Evolutionary conservation across 2,329 filamentous ascomycete species (phyloP), one percentile per base, ranked within the genome.

Genomic region (Mycosphaerella sp.): DNA sequence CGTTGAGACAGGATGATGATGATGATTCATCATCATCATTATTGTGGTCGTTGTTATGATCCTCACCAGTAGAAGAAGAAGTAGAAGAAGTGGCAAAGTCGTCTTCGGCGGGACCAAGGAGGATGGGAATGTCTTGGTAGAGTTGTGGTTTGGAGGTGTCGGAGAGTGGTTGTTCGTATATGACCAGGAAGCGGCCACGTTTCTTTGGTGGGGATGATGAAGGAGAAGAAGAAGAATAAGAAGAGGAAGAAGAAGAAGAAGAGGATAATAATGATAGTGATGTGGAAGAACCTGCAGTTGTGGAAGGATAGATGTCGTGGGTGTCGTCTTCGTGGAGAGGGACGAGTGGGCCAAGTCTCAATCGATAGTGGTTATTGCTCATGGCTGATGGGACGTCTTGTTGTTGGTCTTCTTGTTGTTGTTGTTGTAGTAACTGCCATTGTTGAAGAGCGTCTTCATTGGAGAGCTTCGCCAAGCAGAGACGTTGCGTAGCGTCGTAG

Each of bases 151-250:
- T 49, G 13, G 41, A 43, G 27, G n/a, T 35, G 30, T 35, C 40
- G 8, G 41, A 37, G 28, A 46, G 36, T 12, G 39, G 18, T 43
- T 53, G 46, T 25, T 53, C 46, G 41, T 53, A 53, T 4, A 53
- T 28, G 36, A 53, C 45, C 21, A 53, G 9, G 32, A 46, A 50
- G 7, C 28, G 35, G 6, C 41, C 47, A 6, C 41, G 41, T 12
- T 50, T 44, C 37, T 10, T 32, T 32, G 21, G 21, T 21, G 21
- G 21, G 4, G 21, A 21, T 21, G 21, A 21, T 21, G 21, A 21
- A 21, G 21, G 21, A 6, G n/a, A n/a, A n/a, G n/a, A n/a, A n/a
- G n/a, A n/a, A n/a, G n/a, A n/a, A n/a, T n/a, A n/a, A n/a, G n/a
- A n/a, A n/a, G n/a, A n/a, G n/a, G n/a, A n/a, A n/a, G n/a, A n/a